Percentiles rank a stretch among this genome's conserved stretches.
These are phyloP conservation scores for Cyberlindnera nakhonratchasimensis DNA, from an alignment of 805 yeast genomes.

Conservation along the genomic window DNA sequence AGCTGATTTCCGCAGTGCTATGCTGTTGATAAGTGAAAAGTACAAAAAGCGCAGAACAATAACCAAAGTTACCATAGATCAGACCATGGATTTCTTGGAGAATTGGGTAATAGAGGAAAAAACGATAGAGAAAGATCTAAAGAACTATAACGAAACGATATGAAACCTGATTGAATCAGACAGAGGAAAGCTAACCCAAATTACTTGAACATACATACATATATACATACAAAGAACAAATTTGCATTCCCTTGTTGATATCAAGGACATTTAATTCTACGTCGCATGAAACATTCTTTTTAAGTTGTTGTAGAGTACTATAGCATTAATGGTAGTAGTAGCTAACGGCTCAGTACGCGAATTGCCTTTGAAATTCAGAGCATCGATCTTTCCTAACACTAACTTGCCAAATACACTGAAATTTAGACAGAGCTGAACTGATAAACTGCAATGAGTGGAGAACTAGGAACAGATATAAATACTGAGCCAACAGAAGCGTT, in stretches of 20 bases:
- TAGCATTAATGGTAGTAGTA: too few relatives aligned
- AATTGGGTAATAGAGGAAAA: slow-evolving; percentile 5
- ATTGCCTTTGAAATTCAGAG: too few relatives aligned
- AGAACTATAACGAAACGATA: not conserved
- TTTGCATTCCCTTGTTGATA: too few relatives aligned
- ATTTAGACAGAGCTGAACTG: too few relatives aligned
- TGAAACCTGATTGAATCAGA: not conserved
- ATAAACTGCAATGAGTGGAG: too few relatives aligned
- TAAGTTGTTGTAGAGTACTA: too few relatives aligned
- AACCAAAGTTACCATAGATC: not conserved
- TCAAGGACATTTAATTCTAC: not conserved
- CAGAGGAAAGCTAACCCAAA: not conserved
- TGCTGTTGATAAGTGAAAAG: not conserved
- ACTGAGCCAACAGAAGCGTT: too few relatives aligned
- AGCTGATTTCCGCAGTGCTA: not conserved
- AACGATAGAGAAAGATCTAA: not conserved
- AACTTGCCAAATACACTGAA: too few relatives aligned
- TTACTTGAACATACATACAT: not conserved
- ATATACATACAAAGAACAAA: not conserved
- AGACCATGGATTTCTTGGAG: slow-evolving; percentile 5
- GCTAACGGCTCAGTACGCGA: too few relatives aligned
- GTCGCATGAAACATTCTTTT: not conserved
- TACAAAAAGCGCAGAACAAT: not conserved
- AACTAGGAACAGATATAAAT: too few relatives aligned
- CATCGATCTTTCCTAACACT: too few relatives aligned